Conservation (phyloP, 306 rosid genomes). For the Inga oerstediana region DNA sequence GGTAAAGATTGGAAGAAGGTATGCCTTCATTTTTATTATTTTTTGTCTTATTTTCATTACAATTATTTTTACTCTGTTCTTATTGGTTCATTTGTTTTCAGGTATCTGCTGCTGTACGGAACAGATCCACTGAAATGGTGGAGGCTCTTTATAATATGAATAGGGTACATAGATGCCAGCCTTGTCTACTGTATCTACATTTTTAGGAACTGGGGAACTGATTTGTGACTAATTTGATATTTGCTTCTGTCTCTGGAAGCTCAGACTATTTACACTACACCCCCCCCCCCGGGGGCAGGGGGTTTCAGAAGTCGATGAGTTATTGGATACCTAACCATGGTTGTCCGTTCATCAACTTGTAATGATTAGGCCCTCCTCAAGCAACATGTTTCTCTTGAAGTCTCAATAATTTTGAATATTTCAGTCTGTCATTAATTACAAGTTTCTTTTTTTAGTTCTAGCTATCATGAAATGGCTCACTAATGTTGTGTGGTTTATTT, state of each 20-base stretch:
- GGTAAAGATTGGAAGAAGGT: constrained; percentile 95
- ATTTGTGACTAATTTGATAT: constrained; percentile 4
- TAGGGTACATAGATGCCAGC: constrained; percentile 48
- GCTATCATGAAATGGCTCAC: constrained; percentile 10
- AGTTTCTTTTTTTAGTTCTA: constrained; percentile 16
- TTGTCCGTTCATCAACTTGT: constrained; percentile 26
- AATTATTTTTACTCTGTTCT: constrained; percentile 10
- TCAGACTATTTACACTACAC: not conserved
- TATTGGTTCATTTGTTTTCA: constrained; percentile 41
- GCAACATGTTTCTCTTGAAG: not conserved
- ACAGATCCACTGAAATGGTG: constrained; percentile 70
- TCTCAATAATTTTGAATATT: constrained; percentile 9
- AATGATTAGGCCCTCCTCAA: constrained; percentile 7
- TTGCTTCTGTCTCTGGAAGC: constrained; percentile 20
- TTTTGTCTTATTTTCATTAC: not conserved
- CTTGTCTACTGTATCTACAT: not conserved
- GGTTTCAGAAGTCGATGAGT: not conserved
- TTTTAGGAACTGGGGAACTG: not conserved
- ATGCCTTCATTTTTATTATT: constrained; percentile 16
- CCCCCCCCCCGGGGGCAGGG: not conserved
- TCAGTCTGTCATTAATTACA: constrained; percentile 11
- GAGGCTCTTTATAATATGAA: constrained; percentile 79
- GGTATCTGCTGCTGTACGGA: constrained; percentile 63
- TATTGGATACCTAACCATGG: constrained; percentile 1
- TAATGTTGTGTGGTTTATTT: constrained; percentile 7